phyloP scores from a whole-genome alignment of 176 grass and related monocot species.

The Puya raimondii region DNA sequence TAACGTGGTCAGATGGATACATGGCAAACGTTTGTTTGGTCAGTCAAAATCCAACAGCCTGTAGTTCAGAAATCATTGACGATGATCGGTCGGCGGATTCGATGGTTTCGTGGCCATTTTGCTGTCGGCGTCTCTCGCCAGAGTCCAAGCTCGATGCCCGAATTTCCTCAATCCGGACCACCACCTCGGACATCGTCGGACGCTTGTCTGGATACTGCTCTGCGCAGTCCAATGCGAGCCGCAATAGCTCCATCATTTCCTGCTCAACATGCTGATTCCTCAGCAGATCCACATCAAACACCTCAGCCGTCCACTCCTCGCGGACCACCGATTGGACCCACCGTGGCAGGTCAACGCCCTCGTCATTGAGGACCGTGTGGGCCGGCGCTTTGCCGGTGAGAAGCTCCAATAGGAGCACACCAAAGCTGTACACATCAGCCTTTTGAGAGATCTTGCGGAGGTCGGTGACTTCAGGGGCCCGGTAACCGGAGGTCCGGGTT shows the following conservation, averaged over 20 bases:
- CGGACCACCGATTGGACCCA: conserved; percentile 62
- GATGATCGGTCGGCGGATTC: too few species aligned
- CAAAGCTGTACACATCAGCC: conserved; percentile 75
- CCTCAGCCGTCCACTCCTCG: conserved; percentile 60
- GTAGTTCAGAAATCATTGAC: too few species aligned
- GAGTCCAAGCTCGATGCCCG: background rate
- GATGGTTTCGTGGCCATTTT: background rate
- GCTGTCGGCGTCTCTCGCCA: background rate
- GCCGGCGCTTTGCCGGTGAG: conserved; percentile 50
- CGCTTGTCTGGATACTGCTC: conserved; percentile 27
- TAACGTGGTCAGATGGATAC: too few species aligned
- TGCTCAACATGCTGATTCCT: conserved; percentile 33
- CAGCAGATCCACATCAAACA: conserved; percentile 56
- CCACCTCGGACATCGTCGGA: conserved; percentile 39
- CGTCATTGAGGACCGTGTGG: conserved; percentile 29
- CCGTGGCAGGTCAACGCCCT: conserved; percentile 47
- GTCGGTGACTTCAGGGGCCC: conserved; percentile 47
- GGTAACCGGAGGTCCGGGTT: conserved; percentile 40
- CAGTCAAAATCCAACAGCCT: too few species aligned
- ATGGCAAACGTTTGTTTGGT: too few species aligned
- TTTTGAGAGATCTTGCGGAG: conserved; percentile 30
- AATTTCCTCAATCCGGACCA: conserved; percentile 37
- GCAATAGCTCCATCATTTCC: conserved; percentile 54
- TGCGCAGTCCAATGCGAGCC: conserved; percentile 47
- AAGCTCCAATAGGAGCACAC: conserved; percentile 62